phyloP scores from a whole-genome alignment of 2,329 filamentous ascomycete genomes.

The Zasmidium citrigriseum region DNA sequence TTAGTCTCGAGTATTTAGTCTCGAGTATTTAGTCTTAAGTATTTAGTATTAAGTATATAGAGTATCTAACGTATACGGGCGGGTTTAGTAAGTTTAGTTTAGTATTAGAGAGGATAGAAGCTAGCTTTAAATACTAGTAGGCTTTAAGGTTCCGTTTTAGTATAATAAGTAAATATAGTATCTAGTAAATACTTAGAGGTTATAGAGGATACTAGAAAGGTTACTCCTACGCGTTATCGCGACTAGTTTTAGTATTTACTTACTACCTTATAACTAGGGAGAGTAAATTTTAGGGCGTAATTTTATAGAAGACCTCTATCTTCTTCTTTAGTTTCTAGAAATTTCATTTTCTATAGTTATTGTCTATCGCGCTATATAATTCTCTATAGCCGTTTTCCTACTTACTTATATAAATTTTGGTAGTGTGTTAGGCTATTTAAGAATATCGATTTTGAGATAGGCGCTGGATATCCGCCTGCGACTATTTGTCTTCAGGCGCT shows the following conservation, averaged over 20 bases:
- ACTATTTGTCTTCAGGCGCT: conserved; percentile 32
- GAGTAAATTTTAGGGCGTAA: neutral
- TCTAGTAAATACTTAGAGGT: neutral
- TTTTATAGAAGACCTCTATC: neutral
- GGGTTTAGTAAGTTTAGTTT: neutral
- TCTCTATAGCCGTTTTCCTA: neutral
- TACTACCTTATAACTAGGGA: neutral
- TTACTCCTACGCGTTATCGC: neutral
- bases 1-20: neutral
- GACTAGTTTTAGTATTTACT: neutral
- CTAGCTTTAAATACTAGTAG: too few relatives aligned
- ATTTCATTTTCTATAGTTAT: neutral
- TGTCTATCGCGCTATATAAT: neutral
- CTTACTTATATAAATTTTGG: neutral
- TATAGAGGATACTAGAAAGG: neutral
- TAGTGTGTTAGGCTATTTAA: neutral
- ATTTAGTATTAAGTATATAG: too few relatives aligned
- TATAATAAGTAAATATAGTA: neutral
- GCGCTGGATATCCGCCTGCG: neutral
- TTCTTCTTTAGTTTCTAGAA: neutral
- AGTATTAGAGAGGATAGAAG: too few relatives aligned
- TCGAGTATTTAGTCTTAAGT: too few relatives aligned
- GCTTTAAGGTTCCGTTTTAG: too few relatives aligned
- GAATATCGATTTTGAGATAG: neutral
- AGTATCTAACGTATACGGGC: too few relatives aligned